Conservation (phyloP, 768 basidiomycete species). For the Amanita molliuscula region DNA sequence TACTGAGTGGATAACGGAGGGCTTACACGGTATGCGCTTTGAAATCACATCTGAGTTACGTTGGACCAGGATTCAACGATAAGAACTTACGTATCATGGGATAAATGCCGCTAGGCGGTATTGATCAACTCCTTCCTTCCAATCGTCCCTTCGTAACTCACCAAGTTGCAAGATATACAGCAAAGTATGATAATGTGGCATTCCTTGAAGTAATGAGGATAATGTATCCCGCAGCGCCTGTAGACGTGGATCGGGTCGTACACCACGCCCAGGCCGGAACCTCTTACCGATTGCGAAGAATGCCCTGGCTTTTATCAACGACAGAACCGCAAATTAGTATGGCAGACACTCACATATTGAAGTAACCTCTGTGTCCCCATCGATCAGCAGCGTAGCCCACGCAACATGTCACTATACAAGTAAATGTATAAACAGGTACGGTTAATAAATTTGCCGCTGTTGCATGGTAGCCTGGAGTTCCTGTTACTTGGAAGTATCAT, state of each 20-base stretch:
- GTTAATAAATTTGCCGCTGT: conserved; percentile 69
- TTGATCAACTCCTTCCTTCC: background rate
- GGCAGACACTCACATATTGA: conserved; percentile 44
- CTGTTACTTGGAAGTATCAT: background rate
- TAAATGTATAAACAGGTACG: conserved; percentile 66
- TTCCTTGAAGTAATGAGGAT: conserved; percentile 56
- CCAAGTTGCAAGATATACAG: conserved; percentile 63
- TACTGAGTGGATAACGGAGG: background rate
- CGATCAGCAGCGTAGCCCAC: conserved; percentile 59
- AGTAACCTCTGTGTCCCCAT: conserved; percentile 45
- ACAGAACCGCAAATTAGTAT: background rate
- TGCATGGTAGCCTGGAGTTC: conserved; percentile 42
- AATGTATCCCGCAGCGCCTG: conserved; percentile 56
- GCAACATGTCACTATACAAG: conserved; percentile 53
- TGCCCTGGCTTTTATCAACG: conserved; percentile 13
- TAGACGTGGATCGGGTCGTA: conserved; percentile 1
- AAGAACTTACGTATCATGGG: conserved; percentile 51
- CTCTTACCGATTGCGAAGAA: conserved; percentile 26
- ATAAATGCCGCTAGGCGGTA: conserved; percentile 50
- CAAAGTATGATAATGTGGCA: conserved; percentile 60
- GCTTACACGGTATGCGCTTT: conserved; percentile 51
- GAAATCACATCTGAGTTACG: background rate
- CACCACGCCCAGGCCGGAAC: conserved; percentile 13
- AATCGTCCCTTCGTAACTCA: conserved; percentile 17
- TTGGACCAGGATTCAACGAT: background rate